Percentiles rank a stretch among this genome's conserved stretches.
These are phyloP conservation scores for Cyclocybe cylindracea DNA, from an alignment of 768 basidiomycete genomes.

Conservation along the genomic window DNA sequence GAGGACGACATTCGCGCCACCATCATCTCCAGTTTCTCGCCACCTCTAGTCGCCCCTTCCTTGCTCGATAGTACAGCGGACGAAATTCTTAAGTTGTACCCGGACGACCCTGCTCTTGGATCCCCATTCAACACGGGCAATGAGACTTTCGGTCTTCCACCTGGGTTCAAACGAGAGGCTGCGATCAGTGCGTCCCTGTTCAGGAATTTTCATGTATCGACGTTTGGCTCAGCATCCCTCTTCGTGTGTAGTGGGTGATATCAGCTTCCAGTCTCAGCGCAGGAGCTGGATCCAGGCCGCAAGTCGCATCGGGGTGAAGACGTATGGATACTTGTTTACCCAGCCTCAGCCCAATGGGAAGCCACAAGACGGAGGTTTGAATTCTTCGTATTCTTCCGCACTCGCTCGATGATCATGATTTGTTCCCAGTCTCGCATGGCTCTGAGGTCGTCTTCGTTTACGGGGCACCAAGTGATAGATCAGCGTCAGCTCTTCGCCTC, in stretches of 20 bases:
- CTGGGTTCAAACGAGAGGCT: slow-evolving; percentile 26
- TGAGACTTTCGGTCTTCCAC: slow-evolving; percentile 36
- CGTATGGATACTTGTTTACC: slow-evolving; percentile 44
- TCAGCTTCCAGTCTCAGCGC: slow-evolving; percentile 29
- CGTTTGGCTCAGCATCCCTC: not conserved
- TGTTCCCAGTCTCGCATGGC: slow-evolving; percentile 26
- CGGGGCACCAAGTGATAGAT: slow-evolving; percentile 19
- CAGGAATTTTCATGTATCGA: not conserved
- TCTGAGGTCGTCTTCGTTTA: slow-evolving; percentile 31
- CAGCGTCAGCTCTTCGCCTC: slow-evolving; percentile 12
- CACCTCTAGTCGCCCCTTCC: slow-evolving; percentile 17
- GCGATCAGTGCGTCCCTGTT: slow-evolving; percentile 20
- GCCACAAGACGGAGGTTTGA: slow-evolving; percentile 8
- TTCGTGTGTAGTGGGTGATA: slow-evolving; percentile 21
- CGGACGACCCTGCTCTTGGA: slow-evolving; percentile 37
- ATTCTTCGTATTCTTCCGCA: not conserved
- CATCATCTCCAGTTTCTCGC: slow-evolving; percentile 23
- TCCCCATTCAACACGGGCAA: slow-evolving; percentile 45
- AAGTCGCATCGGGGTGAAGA: slow-evolving; percentile 33
- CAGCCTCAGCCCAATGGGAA: slow-evolving; percentile 30
- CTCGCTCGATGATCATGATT: not conserved
- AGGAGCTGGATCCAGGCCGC: slow-evolving; percentile 43
- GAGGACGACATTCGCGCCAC: slow-evolving; percentile 21
- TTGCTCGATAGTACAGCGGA: slow-evolving; percentile 17
- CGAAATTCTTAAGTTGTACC: slow-evolving; percentile 34